Base-by-base conservation (phyloP, 176 grass and related monocot genomes). In the Eremochloa ophiuroides region DNA sequence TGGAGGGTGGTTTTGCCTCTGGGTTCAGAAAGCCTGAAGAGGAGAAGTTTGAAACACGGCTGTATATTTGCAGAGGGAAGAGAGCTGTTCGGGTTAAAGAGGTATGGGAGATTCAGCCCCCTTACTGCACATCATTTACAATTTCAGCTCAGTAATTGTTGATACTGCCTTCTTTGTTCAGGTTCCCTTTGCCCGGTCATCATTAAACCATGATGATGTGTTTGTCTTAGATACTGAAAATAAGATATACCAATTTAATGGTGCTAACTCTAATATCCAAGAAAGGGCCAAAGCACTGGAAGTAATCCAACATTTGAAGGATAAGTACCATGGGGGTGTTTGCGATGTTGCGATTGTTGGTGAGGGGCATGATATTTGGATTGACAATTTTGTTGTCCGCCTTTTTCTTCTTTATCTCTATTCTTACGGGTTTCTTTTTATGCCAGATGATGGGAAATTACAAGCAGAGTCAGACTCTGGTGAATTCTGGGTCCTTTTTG, bases 1-100 rank as follows among this genome's bases (percentile, higher is more conserved):
- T 95, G 87, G 93, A 99, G 84, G 97, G 97, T 65, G 97, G 97
- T 77, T 99, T 99, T 64, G 93, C 93, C n/a, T 99, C 97, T 40
- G 93, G 97, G 60, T 99, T 99, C 75, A 99, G 86, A 93, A 91
- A 70, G 48, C 91, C 87, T 29, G 93, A 95, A 81, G 97, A 90
- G 37, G 97, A 99, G 10, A 95, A 88, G 51, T 95, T 99, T 85
- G 85, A 99, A 93, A 93, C 85, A 47, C 80, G 84, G 46, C 38
- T 99, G 72, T 99, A 99, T 82, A 90, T 93, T 74, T 95, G 91
- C 31, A 93, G 80, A 88, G 97, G 97, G 76, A 99, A 96, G 86
- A 90, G 97, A 65, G 91, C 88, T 86, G 92, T 99, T 61, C 89
- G 91, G 89, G 88, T 99, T 75, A 99, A 99, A 88, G 85, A 95